phyloP scores from a whole-genome alignment of 768 basidiomycete genomes.

The Porphyrellus cyaneotinctus region DNA sequence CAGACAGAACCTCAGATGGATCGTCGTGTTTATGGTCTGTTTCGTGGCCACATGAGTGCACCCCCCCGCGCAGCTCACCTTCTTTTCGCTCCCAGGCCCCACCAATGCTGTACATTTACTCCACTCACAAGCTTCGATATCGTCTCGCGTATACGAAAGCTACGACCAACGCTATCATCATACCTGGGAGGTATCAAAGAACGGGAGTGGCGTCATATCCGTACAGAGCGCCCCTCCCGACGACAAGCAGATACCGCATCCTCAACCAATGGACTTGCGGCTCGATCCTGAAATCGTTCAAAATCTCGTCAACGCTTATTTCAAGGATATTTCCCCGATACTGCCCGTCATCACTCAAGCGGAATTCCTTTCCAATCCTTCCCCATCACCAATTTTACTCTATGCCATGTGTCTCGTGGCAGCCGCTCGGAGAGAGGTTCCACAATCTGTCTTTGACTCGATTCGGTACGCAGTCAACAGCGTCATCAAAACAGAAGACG shows the following conservation, averaged over 20 bases:
- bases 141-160: slow-evolving; percentile 77
- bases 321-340: slow-evolving; percentile 81
- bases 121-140: slow-evolving; percentile 85
- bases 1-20: slow-evolving; percentile 50
- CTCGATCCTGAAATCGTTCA: slow-evolving; percentile 78
- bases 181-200: slow-evolving; percentile 78
- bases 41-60: slow-evolving; percentile 9
- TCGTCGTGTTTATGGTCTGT: slow-evolving; percentile 59
- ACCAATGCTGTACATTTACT: slow-evolving; percentile 83
- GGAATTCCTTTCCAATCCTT: slow-evolving; percentile 77
- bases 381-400: slow-evolving; percentile 76
- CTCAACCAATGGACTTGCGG: slow-evolving; percentile 65
- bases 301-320: slow-evolving; percentile 86
- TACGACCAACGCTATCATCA: slow-evolving; percentile 89
- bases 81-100: slow-evolving; percentile 58
- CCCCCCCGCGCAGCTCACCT: slow-evolving; percentile 18
- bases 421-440: slow-evolving; percentile 77
- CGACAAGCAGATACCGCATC: slow-evolving; percentile 50
- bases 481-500: slow-evolving; percentile 85
- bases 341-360: slow-evolving; percentile 85
- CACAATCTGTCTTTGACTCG: slow-evolving; percentile 83
- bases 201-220: slow-evolving; percentile 84
- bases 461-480: slow-evolving; percentile 84
- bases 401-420: slow-evolving; percentile 95
- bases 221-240: slow-evolving; percentile 61